These are phyloP conservation scores for Oropetium thomaeum DNA, from an alignment of 176 grass and related monocot species.

Conservation along the genomic window DNA sequence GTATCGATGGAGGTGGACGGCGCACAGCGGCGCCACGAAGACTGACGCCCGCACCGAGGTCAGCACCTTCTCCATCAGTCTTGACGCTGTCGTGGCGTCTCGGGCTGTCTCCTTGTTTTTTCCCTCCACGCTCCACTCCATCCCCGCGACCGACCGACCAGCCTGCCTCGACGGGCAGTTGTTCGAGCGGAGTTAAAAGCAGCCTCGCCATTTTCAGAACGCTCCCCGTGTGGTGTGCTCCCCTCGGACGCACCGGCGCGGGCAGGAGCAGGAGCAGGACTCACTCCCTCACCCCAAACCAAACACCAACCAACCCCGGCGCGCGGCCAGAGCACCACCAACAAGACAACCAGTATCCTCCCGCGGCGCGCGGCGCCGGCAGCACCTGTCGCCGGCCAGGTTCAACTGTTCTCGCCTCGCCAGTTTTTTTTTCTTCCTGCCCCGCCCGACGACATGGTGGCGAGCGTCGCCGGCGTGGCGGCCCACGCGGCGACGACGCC, in stretches of 20 bases:
- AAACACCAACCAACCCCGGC: background rate
- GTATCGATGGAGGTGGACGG: background rate
- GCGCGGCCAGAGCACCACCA: background rate
- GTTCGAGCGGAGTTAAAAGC: too few species aligned
- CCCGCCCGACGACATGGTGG: conserved; percentile 40
- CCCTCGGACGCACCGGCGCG: conserved; percentile 2
- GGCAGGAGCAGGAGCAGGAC: too few species aligned
- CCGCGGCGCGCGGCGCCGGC: too few species aligned
- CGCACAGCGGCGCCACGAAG: background rate
- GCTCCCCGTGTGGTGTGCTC: conserved; percentile 7
- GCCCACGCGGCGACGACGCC: background rate
- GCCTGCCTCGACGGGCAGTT: too few species aligned
- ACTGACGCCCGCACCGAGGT: too few species aligned
- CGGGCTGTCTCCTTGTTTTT: background rate
- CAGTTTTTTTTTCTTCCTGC: too few species aligned
- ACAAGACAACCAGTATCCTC: background rate
- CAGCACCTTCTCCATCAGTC: background rate
- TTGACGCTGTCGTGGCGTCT: conserved; percentile 28
- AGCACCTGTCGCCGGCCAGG: too few species aligned
- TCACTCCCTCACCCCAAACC: background rate
- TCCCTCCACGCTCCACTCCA: too few species aligned
- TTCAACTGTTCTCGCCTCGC: too few species aligned
- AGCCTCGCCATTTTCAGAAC: conserved; percentile 5
- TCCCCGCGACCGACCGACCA: too few species aligned
- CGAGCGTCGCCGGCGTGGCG: conserved; percentile 33